Base-by-base conservation (phyloP, 768 basidiomycete genomes). In the Kwoniella sp. region DNA sequence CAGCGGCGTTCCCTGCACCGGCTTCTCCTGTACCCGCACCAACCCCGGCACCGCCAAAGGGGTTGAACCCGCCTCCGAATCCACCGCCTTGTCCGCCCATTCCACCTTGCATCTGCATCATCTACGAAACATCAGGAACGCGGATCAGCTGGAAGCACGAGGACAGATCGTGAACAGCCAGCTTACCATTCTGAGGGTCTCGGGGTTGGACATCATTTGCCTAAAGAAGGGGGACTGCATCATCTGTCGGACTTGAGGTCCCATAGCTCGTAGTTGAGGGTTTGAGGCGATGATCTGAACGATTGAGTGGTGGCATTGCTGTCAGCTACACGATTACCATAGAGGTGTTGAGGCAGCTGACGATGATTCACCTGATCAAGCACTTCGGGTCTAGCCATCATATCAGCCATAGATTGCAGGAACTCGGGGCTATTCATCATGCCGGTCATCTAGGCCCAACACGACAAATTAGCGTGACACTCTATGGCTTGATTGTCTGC, bases 321-420 rank as follows among this genome's bases (percentile, higher is more conserved):
- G 22, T 22, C 22, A 47, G 46, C 33, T 33, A 25, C 19, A 5
- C 19, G 7, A 5, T 48, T 25, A 19, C 13, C n/a, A 30, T 24
- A 9, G n/a, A 29, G 33, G 26, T 9, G 19, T 37, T 15, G 15
- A n/a, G 47, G 24, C 29, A 36, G 47, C 54, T 49, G 48, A 49
- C 10, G 9, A 22, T 7, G 2, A 67, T 76, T 50, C 37, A 82
- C 72, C 68, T 93, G 83, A 60, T 98, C 94, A 55, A 97, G 81
- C 52, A 97, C 82, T n/a, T 86, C 87, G 0, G 95, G 94, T 72
- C 94, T 89, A 7, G 87, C 86, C 86, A 98, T 88, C 80, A 92
- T 85, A 15, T 83, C 76, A 8, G 88, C 86, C 90, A 99, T 95
- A 80, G 93, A 90, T 66, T 90, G 86, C 44, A 93, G 79, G 70